Evolutionary conservation across 2,329 filamentous ascomycete genomes (phyloP), one percentile per base, ranked within the genome.

Genomic region (Claviceps fusiformis): DNA sequence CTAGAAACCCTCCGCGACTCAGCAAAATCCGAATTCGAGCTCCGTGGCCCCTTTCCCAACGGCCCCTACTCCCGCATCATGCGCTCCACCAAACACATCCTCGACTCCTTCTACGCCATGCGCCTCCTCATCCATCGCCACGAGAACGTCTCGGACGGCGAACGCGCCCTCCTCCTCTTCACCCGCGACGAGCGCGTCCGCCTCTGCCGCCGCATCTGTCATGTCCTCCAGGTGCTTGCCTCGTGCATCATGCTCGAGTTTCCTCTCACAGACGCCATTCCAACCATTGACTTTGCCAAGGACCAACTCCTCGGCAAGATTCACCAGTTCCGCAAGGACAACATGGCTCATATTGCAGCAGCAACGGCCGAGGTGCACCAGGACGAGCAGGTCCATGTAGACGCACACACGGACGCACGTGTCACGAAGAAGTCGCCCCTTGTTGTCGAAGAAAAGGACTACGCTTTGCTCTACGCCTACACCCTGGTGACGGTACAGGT

Each of bases 61-160:
- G 81, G 79, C 47, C 78, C 82, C 17, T 91, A 87, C 66, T 80
- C 79, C 5, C 80, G 83, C 41, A 86, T 97, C 56, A 79, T 97
- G 65, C 80, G 81, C 27, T 85, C 85, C 10, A 95, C 91, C 1
- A 85, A 86, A 59, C 83, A 86, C 53, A 88, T 96, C 70, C 81
- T 97, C 5, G 91, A 96, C 69, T 86, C 89, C 43, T 96, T 98
- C 68, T 91, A 97, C 65, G 89, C 91, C 53, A 95, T 98, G 89
- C 95, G 92, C 59, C 81, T 96, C 11, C 85, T 96, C 59, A 90
- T 95, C 43, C 79, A 87, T 64, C 92, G 91, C 64, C 87, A 92
- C 57, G 75, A 85, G 11, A 79, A 80, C 43, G 80, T 89, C 1
- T 89, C 84, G 3, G 80, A 85, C 31, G 91, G 92, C 4, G 92